phyloP scores from a whole-genome alignment of 73 alveolate species.

The Paraurostyla sp. region DNA sequence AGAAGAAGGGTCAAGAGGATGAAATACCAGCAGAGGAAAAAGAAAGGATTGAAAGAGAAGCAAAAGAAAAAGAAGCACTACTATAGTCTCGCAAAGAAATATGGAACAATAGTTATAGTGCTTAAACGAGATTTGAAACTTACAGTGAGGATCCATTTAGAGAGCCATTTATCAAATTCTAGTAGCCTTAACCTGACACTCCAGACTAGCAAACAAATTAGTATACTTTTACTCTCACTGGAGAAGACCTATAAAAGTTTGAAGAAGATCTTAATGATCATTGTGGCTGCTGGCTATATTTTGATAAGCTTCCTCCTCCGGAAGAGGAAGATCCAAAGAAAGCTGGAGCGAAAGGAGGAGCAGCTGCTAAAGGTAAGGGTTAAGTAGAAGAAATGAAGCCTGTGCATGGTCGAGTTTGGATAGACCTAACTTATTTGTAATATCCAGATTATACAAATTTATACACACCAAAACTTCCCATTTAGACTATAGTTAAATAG shows the following conservation, averaged over 20 bases:
- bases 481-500: not conserved
- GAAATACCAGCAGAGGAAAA: constrained; percentile 77
- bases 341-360: constrained; percentile 46
- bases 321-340: constrained; percentile 78
- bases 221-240: not conserved
- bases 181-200: not conserved
- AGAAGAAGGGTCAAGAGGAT: constrained; percentile 70
- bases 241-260: constrained; percentile 54
- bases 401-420: constrained; percentile 60
- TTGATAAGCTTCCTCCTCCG: constrained; percentile 66
- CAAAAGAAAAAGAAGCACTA: constrained; percentile 52
- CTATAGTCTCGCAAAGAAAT: not conserved
- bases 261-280: constrained; percentile 62
- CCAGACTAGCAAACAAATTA: not conserved
- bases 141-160: constrained; percentile 66
- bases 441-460: constrained; percentile 30
- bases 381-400: constrained; percentile 74
- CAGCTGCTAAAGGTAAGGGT: constrained; percentile 46
- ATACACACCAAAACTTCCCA: too few relatives aligned
- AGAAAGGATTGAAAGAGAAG: constrained; percentile 61
- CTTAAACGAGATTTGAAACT: constrained; percentile 54
- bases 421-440: constrained; percentile 59
- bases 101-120: constrained; percentile 29
- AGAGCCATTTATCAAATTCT: constrained; percentile 57
- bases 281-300: constrained; percentile 46